Evolutionary conservation across 306 rosid species (phyloP), one percentile per base, ranked within the genome.

Genomic region (Erythrophleum fordii): DNA sequence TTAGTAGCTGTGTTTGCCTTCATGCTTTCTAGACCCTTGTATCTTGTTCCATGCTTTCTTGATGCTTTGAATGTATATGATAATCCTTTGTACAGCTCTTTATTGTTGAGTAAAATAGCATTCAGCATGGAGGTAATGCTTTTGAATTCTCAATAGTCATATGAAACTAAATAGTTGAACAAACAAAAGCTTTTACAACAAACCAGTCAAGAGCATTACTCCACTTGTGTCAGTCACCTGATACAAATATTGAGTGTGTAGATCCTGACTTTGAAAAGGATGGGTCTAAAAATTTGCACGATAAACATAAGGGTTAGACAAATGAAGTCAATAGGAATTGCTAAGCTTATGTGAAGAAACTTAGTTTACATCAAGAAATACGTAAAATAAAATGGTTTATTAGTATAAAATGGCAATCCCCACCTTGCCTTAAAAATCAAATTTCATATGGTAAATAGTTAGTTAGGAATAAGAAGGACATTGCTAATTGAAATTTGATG

Each of bases 251-350:
- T 94, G 98, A 70, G 97, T 94, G 82, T 94, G 97, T 77, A 92
- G 83, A 84, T 94, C 97, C 83, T 68, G 97, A 94, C 94, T 89
- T 80, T 94, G 97, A 25, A 97, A 87, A 75, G 94, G 98, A 87
- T 94, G 95, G 11, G 98, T 92, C 97, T 92, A 84, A 53, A 85
- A 86, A 69, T 4, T 46, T 41, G 72, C 11, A n/a, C 12, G 61
- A 77, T 51, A 44, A 53, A 23, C 17, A 61, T 0, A 72, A 70
- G 37, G 65, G 72, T 83, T 68, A 86, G 68, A 77, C 48, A 67
- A 67, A 72, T 73, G 52, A 51, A 82, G 69, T 39, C 41, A 65
- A 29, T 14, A 70, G 42, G 65, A 70, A 45, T 7, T 55, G 51
- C 18, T 16, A 31, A 70, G 41, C 62, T 37, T 49, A 56, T 55